These are phyloP conservation scores for Nissolia schottii DNA, from an alignment of 306 rosid genomes.

Conservation along the genomic window DNA sequence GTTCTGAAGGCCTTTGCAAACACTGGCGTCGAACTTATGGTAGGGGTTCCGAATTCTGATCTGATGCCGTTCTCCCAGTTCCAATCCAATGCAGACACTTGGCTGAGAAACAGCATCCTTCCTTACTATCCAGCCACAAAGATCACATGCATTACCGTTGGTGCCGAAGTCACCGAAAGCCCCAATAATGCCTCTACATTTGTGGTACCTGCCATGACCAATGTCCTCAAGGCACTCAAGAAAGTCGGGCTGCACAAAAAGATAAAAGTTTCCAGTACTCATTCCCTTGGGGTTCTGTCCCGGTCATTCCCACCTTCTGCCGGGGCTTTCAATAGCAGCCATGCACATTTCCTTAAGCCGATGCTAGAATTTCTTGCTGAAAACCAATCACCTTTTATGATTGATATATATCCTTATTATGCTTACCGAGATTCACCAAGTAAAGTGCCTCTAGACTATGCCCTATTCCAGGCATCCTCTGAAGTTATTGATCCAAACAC, in stretches of 20 bases:
- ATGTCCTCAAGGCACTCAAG: conserved; percentile 73
- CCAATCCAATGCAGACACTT: conserved; percentile 85
- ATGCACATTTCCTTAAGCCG: conserved; percentile 85
- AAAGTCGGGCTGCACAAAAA: conserved; percentile 75
- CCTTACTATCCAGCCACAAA: conserved; percentile 89
- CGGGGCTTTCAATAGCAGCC: conserved; percentile 87
- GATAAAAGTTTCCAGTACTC: conserved; percentile 90
- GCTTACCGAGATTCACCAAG: conserved; percentile 81
- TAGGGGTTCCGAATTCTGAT: conserved; percentile 80
- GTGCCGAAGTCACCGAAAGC: conserved; percentile 88
- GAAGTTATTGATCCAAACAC: conserved; percentile 98
- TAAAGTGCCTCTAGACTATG: conserved; percentile 78
- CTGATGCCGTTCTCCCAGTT: conserved; percentile 83
- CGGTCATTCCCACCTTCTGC: conserved; percentile 98
- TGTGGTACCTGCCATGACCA: conserved; percentile 91
- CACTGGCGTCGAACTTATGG: conserved; percentile 86
- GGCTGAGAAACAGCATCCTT: conserved; percentile 84
- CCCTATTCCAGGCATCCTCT: conserved; percentile 75
- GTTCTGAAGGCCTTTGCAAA: conserved; percentile 93
- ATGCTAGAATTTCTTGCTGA: conserved; percentile 93
- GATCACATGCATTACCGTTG: conserved; percentile 86
- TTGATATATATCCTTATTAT: conserved; percentile 93
- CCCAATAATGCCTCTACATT: conserved; percentile 56
- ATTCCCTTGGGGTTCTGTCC: conserved; percentile 90
- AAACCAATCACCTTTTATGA: conserved; percentile 93